phyloP scores from a whole-genome alignment of 2,329 filamentous ascomycete species.

The Corynespora cassiicola region DNA sequence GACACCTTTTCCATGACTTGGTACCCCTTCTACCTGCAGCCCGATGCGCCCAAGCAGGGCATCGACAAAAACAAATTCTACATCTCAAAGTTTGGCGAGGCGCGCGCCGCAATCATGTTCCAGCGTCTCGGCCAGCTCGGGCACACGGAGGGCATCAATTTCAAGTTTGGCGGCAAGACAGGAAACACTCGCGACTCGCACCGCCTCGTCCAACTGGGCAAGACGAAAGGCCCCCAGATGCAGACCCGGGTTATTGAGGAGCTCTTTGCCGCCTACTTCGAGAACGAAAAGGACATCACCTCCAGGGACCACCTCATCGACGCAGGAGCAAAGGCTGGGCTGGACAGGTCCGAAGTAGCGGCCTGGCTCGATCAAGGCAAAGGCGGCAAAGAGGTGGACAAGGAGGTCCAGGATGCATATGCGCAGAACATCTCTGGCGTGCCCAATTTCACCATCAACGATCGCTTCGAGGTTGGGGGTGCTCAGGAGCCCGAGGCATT shows the following conservation, averaged over 20 bases:
- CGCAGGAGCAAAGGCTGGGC: conserved; percentile 51
- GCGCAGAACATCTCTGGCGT: conserved; percentile 68
- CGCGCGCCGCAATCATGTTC: conserved; percentile 65
- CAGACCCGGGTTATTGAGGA: conserved; percentile 51
- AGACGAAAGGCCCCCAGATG: conserved; percentile 58
- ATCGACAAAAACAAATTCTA: conserved; percentile 65
- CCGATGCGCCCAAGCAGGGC: conserved; percentile 63
- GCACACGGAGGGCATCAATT: conserved; percentile 71
- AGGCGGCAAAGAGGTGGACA: conserved; percentile 54
- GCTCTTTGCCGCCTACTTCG: conserved; percentile 53
- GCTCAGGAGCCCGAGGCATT: conserved; percentile 75
- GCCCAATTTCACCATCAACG: conserved; percentile 77
- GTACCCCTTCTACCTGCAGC: conserved; percentile 83
- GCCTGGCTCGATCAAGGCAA: conserved; percentile 53
- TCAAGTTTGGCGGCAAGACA: conserved; percentile 72
- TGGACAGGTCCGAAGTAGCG: conserved; percentile 50
- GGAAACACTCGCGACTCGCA: conserved; percentile 84
- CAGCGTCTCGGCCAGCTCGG: conserved; percentile 66
- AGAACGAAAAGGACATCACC: conserved; percentile 57
- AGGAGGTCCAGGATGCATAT: conserved; percentile 53
- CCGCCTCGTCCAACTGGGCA: conserved; percentile 74
- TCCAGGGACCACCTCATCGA: conserved; percentile 47
- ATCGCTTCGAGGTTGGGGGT: conserved; percentile 69
- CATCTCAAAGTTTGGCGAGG: conserved; percentile 67
- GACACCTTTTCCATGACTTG: conserved; percentile 78